A percentile compares a stretch with the other conserved stretches of the same genome.
Conservation (phyloP, 2,329 filamentous ascomycete genomes). For the Ascochyta lentis region DNA sequence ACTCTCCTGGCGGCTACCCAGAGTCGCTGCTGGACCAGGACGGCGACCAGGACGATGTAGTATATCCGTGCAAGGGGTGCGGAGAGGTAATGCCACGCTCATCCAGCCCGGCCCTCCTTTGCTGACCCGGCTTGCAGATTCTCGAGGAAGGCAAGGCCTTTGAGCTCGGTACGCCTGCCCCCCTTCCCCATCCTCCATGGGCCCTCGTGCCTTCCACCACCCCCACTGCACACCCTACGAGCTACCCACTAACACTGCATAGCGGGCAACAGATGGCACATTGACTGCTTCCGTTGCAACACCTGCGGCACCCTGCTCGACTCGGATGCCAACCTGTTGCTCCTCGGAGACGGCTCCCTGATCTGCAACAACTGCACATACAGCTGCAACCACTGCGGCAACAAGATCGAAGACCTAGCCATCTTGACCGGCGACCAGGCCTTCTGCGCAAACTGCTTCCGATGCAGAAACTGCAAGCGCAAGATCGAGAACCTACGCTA, state of each 20-base stretch:
- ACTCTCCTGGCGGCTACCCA: conserved; percentile 61
- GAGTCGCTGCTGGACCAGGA: conserved; percentile 57
- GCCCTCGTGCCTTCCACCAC: conserved; percentile 8
- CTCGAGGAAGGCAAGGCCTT: conserved; percentile 98
- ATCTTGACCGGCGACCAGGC: conserved; percentile 98
- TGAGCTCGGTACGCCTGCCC: conserved; percentile 76
- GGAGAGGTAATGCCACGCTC: conserved; percentile 42
- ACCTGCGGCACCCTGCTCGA: conserved; percentile 95
- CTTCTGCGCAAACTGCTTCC: conserved; percentile 96
- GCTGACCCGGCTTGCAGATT: conserved; percentile 66
- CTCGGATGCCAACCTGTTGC: conserved; percentile 94
- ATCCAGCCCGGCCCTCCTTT: conserved; percentile 12
- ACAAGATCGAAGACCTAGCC: conserved; percentile 98
- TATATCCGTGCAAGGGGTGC: conserved; percentile 72
- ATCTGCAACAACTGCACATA: conserved; percentile 99
- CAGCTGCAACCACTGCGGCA: conserved; percentile 93
- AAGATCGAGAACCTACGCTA: conserved; percentile 99
- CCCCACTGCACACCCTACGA: conserved; percentile 1
- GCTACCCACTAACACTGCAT: conserved; percentile 35
- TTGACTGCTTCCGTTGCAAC: conserved; percentile 98
- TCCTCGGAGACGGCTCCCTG: conserved; percentile 95
- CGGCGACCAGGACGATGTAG: conserved; percentile 53
- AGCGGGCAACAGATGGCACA: conserved; percentile 98
- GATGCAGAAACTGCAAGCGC: conserved; percentile 96
- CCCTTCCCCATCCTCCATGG: neutral